These are phyloP conservation scores for Nakazawaea peltata DNA, from an alignment of 805 yeast genomes.

Conservation along the genomic window DNA sequence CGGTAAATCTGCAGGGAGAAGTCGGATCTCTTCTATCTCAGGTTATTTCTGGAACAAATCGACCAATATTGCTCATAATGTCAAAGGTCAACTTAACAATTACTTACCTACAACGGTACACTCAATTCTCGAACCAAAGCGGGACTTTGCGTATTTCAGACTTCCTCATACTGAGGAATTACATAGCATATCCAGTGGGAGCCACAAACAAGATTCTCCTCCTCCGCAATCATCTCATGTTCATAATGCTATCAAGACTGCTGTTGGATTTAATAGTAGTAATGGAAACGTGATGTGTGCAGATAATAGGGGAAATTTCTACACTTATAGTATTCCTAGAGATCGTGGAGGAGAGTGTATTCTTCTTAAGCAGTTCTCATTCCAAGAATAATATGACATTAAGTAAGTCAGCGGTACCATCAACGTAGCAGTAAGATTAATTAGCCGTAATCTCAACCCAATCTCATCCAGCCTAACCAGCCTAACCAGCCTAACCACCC, in stretches of 20 bases:
- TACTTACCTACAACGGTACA: constrained; percentile 73
- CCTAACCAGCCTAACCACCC: no score
- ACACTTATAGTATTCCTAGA: constrained; percentile 65
- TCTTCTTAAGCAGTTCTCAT: constrained; percentile 59
- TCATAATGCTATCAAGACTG: constrained; percentile 15
- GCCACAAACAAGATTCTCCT: constrained; percentile 10
- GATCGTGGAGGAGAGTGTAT: constrained; percentile 87
- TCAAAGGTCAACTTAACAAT: constrained; percentile 13
- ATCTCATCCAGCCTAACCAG: no score
- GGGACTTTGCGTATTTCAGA: constrained; percentile 88
- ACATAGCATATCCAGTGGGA: constrained; percentile 21
- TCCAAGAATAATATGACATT: constrained; percentile 19
- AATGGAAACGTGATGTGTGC: constrained; percentile 54
- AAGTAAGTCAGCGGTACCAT: no score
- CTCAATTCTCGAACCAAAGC: constrained; percentile 78
- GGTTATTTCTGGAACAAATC: constrained; percentile 18
- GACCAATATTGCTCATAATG: constrained; percentile 9
- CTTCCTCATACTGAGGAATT: constrained; percentile 32
- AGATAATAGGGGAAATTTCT: constrained; percentile 74
- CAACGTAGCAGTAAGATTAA: no score
- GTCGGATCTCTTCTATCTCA: constrained; percentile 10
- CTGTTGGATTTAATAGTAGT: constrained; percentile 21
- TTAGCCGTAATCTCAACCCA: no score
- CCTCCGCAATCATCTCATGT: constrained; percentile 7
- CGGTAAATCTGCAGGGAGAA: neutral